Evolutionary conservation across 2,329 filamentous ascomycete species (phyloP), one percentile per base, ranked within the genome.

Genomic region (Fusarium sp.): DNA sequence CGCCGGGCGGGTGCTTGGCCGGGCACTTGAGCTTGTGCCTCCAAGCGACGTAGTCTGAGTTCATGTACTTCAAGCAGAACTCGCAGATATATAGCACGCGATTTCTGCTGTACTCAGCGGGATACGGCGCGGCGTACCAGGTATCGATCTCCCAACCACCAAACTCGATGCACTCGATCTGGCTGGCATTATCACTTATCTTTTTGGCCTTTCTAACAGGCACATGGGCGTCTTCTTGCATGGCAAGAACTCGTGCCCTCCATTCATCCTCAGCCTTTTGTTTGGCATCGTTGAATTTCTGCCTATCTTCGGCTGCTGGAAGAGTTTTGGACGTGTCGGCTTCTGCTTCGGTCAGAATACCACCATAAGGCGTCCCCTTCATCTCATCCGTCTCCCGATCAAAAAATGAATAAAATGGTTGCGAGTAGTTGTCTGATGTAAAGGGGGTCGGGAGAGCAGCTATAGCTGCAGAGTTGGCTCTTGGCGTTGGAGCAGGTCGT

Each of bases 61-160:
- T 97, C 94, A 99, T 98, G 82, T 99, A 99, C 81, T 98, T 99
- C 63, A 99, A 85, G 78, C 96, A 99, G 80, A 98, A 99, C 79
- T 99, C 97, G 85, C 96, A 99, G 68, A 99, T 98, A 81, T 97
- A 98, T n/a, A 99, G 87, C 38, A 97, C 92, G 31, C 93, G 91
- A 77, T 99, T 98, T 69, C 95, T 90, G 78, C 94, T 98, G 83
- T 99, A 99, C 81, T 99, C 96, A 78, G 98, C 96, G 0, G 96
- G 96, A 78, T 99, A 99, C 14, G 96, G 97, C 39, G 96, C 96
- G 31, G 96, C 95, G 81, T 99, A 98, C 95, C 96, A 98, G 5
- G 96, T 99, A 78, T 99, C 96, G 73, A 99, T 99, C 79, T 99
- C 96, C 86, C 92, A 97, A 52, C 94, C 94, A 45, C 96, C 96